Evolutionary conservation across 306 rosid genomes (phyloP), one percentile per base, ranked within the genome.

Genomic region (Prunus salicina): DNA sequence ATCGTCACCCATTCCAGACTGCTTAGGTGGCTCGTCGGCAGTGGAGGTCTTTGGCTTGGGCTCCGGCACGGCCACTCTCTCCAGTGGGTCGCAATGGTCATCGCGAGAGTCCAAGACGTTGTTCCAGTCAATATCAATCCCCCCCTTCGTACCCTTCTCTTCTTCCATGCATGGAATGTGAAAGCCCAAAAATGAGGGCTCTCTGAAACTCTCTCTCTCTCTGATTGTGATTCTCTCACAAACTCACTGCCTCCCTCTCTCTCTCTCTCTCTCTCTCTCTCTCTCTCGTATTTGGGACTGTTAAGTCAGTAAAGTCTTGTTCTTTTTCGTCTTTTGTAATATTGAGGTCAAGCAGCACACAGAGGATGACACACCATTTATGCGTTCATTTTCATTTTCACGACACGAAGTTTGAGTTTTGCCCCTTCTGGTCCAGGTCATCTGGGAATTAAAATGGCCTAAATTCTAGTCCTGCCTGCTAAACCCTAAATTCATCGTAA

Each of bases 121-220:
- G 6, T 69, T 9, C 77, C 82, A 87, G 77, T 84, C 84, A 9
- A 87, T 69, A 2, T 53, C 57, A 8, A 85, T 51, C n/a, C 53
- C 78, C 41, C 32, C 38, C 49, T 73, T 85, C 58, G 50, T 57
- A 9, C 81, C 53, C 43, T 56, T 65, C 49, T 49, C 85, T 52
- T 66, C 80, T 52, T 85, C 84, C 89, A 87, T 89, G 73, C 78
- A 80, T 69, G 65, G 49, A 69, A 62, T 27, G 41, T 51, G 64
- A 12, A 34, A 56, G 14, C 50, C 50, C 51, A 25, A 32, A 3
- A 13, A 25, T 13, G 18, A 12, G 24, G 55, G 12, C 22, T 63
- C 63, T 16, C 18, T 46, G 14, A 25, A 2, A 10, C 24, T 0
- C 57, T 4, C 46, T 45, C 47, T 53, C 20, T 11, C 20, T 1